A percentile compares a stretch with the other conserved stretches of the same genome.
Evolutionary conservation across 1,139 yeast genomes (phyloP).

Genomic region (Candida neerlandica): DNA sequence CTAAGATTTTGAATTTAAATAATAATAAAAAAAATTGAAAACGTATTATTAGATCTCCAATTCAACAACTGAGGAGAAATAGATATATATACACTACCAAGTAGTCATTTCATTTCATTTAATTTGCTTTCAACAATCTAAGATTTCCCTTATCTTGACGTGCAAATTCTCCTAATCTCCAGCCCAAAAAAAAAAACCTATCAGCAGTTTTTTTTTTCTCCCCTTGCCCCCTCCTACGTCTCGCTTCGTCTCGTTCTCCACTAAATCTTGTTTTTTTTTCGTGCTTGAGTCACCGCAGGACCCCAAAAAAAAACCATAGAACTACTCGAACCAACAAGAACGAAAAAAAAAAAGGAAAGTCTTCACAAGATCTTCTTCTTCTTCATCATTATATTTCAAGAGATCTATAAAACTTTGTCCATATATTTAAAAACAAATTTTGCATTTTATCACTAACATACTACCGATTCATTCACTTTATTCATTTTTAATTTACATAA

Average conservation of each 20-base stretch:
- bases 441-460: background rate
- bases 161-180: no score
- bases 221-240: no score
- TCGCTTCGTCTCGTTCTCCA: background rate
- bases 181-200: background rate
- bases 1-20: no score
- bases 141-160: no score
- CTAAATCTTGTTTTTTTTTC: background rate
- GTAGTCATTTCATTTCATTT: no score
- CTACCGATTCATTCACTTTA: background rate
- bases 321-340: background rate
- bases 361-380: background rate
- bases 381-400: background rate
- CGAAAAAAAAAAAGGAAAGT: background rate
- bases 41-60: no score
- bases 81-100: no score
- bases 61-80: no score
- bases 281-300: background rate
- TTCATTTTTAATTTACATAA: no score
- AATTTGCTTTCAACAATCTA: no score
- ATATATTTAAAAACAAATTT: background rate
- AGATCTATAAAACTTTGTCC: background rate
- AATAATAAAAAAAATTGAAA: no score
- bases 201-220: background rate
- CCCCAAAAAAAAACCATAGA: background rate